Evolutionary conservation across 176 grass and related monocot species (phyloP), one percentile per base, ranked within the genome.

Genomic region (Neostapfia colusana): DNA sequence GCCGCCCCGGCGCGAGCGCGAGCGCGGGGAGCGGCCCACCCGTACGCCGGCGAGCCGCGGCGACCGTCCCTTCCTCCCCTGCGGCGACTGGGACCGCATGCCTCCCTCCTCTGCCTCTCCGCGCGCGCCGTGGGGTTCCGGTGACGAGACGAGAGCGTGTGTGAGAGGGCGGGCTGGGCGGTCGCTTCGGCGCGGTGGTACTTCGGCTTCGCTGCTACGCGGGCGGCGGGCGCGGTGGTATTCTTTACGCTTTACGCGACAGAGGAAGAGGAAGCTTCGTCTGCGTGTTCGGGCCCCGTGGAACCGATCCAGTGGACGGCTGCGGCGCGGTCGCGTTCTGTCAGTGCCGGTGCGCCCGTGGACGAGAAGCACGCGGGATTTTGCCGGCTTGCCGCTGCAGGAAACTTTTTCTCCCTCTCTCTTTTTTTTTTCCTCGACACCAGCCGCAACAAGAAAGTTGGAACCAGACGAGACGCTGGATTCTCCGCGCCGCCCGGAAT

Each of bases 191-290:
- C 8, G 25, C 12, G 44, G 55, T 45, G 69, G n/a, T 46, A 38
- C 68, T 54, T 50, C 38, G 13, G 24, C 23, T 34, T 81, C 36
- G 41, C 64, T 76, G 14, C n/a, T 17, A 18, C 76, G 76, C 51
- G 51, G 51, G 62, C 40, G 70, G 68, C 38, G 48, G 48, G 13
- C 13, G 45, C 14, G 8, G 38, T 40, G 8, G 40, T 70, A 21
- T 75, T 51, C 1, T 69, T 68, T 62, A 62, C 51, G 61, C 76
- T 65, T 36, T 43, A 72, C 39, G 34, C 75, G 12, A 78, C 35
- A 55, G 60, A 18, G 31, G 51, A 25, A 21, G 51, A 73, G 75
- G 83, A 84, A 72, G 74, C 74, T 84, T 84, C 74, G 17, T 3
- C 35, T 14, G 2, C 1, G 25, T 3, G 25, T 12, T 7, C 0